A percentile compares a stretch with the other conserved stretches of the same genome.
Conservation (phyloP, 495 filamentous ascomycete species). For the Xylaria scruposa region DNA sequence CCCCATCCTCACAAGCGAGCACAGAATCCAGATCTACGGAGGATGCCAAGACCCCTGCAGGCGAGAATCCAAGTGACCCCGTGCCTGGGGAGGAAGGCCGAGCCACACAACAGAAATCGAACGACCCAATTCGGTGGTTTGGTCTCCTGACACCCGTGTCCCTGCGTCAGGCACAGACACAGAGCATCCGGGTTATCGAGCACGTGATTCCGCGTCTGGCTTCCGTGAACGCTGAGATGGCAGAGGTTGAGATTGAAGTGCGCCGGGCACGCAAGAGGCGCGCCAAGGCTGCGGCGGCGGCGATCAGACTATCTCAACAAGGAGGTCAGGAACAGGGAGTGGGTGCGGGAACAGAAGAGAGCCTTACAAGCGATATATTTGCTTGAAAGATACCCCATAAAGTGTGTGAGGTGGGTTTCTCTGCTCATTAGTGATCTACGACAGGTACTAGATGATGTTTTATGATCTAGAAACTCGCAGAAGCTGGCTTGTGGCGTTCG, state of each 20-base stretch:
- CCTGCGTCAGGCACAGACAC: slow-evolving; percentile 65
- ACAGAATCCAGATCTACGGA: background rate
- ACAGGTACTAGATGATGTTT: background rate
- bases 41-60: background rate
- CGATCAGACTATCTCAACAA: slow-evolving; percentile 21
- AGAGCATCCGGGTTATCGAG: slow-evolving; percentile 51
- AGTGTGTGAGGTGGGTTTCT: background rate
- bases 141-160: slow-evolving; percentile 68
- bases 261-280: slow-evolving; percentile 57
- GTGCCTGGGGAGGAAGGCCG: slow-evolving; percentile 14
- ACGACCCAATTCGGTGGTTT: slow-evolving; percentile 73
- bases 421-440: background rate
- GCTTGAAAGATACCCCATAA: background rate
- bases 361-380: background rate
- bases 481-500: background rate
- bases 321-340: slow-evolving; percentile 24
- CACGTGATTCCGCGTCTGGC: slow-evolving; percentile 54
- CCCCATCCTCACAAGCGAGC: background rate
- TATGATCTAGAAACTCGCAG: background rate
- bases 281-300: slow-evolving; percentile 49
- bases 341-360: slow-evolving; percentile 17
- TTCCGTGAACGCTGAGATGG: slow-evolving; percentile 55
- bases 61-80: background rate
- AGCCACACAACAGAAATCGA: slow-evolving; percentile 15
- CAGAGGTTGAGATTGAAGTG: slow-evolving; percentile 55